Evolutionary conservation across 129 eudicot genomes (phyloP), one percentile per base, ranked within the genome.

Genomic region (Mikania micrantha): DNA sequence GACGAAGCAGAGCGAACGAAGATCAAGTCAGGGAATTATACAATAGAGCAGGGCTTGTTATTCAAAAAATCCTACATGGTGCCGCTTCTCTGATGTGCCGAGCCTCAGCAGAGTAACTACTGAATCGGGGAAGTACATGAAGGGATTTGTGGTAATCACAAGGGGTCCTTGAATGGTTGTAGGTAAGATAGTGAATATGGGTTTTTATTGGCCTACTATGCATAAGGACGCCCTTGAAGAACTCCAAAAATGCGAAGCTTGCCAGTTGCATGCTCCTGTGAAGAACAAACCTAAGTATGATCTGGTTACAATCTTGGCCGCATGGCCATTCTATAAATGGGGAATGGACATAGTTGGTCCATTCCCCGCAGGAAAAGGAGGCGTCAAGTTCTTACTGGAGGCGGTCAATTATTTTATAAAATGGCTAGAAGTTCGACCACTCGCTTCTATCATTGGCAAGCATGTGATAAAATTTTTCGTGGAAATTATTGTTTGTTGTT

Each of bases 11-110:
- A 21, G 1, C 0, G 9, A 5, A 0, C 21, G 1, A 1, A 1
- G 0, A 2, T 21, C 0, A 20, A 50, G 4, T 8, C 59, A 0
- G 3, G 4, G 1, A 0, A 5, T 0, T 50, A 54, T 1, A 1
- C 7, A 0, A 0, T 28, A 2, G 32, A 28, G 9, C 9, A 22
- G 0, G 35, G 35, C 0, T 7, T 5, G 2, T 7, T 54, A 1
- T 24, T 5, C 9, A 22, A 22, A 35, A 24, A 25, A 9, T 3
- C 8, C 1, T 24, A 54, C 1, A 0, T 5, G 1, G 32, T 4
- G n/a, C 32, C 32, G 2, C 32, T 28, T 4, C 32, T 28, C 32
- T 1, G 32, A 28, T 28, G 32, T 4, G 4, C 4, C 2, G 32
- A 16, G 0, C 28, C 60, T 0, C 0, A 12, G 2, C 16, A 22